Percentiles rank a stretch among this genome's conserved stretches.
Evolutionary conservation across 176 grass and related monocot species (phyloP).

Genomic region (Musa beccarii): DNA sequence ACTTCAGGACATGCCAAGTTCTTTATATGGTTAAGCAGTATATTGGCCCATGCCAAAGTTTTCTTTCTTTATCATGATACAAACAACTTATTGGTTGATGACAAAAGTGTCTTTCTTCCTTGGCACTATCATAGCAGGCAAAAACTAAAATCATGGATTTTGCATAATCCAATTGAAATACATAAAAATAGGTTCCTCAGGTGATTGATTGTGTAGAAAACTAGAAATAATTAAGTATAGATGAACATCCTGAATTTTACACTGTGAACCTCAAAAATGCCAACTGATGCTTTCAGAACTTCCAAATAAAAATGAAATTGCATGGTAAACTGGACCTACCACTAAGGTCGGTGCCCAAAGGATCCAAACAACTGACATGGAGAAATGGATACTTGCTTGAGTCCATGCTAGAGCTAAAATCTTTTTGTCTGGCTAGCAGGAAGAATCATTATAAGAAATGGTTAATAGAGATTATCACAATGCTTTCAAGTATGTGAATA

Average conservation of each 20-base stretch:
- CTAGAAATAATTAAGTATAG: neutral
- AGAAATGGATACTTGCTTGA: slow-evolving; percentile 85
- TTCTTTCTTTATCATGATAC: no score
- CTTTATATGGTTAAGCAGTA: no score
- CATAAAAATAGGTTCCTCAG: neutral
- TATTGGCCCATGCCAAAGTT: no score
- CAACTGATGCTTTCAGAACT: neutral
- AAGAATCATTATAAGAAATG: slow-evolving; percentile 6
- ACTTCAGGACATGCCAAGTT: no score
- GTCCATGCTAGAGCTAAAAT: slow-evolving; percentile 64
- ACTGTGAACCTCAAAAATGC: neutral
- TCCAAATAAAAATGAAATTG: slow-evolving; percentile 18
- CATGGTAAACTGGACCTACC: slow-evolving; percentile 29
- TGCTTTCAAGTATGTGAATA: neutral
- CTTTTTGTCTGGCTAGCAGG: slow-evolving; percentile 67
- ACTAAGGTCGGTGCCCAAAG: slow-evolving; percentile 90
- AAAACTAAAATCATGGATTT: neutral
- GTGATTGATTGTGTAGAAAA: neutral
- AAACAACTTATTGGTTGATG: no score
- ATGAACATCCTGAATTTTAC: neutral
- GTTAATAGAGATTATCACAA: neutral
- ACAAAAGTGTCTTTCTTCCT: no score
- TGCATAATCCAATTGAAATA: neutral
- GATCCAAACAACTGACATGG: slow-evolving; percentile 66
- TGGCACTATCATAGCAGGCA: no score